Conservation (phyloP, 495 filamentous ascomycete species). For the Cercophora scortea region DNA sequence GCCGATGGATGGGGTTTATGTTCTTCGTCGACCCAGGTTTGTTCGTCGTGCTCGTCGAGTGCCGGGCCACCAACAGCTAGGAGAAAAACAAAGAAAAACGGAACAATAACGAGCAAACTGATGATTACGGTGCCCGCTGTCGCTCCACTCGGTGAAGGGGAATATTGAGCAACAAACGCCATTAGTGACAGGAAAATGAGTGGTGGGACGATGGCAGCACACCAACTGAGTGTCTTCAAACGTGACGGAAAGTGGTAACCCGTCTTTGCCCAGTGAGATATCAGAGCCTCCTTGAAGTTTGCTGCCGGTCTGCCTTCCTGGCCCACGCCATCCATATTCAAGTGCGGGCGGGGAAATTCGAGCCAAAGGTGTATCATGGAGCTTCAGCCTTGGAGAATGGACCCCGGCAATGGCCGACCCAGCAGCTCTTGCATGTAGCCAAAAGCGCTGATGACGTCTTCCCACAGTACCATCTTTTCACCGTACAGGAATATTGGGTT, state of each 20-base stretch:
- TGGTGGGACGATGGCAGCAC: neutral
- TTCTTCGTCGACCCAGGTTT: neutral
- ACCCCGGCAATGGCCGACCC: no score
- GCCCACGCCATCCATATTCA: neutral
- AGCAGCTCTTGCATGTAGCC: no score
- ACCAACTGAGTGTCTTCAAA: neutral
- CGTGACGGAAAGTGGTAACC: neutral
- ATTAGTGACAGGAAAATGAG: neutral
- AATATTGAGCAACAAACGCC: no score
- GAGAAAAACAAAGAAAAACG: neutral
- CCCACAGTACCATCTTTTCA: neutral
- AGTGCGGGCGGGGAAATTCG: neutral
- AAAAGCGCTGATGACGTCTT: constrained; percentile 4
- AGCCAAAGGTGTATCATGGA: constrained; percentile 6
- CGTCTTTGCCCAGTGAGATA: neutral
- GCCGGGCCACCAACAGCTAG: no score
- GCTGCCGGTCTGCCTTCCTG: neutral
- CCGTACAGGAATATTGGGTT: constrained; percentile 7
- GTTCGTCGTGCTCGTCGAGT: neutral
- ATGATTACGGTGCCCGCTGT: no score
- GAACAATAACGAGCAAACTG: neutral
- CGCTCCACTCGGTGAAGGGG: no score
- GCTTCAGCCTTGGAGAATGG: no score
- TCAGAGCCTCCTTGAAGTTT: neutral
- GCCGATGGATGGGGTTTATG: neutral